Conservation (phyloP, 768 basidiomycete genomes). For the Candolleomyces aberdarensis region DNA sequence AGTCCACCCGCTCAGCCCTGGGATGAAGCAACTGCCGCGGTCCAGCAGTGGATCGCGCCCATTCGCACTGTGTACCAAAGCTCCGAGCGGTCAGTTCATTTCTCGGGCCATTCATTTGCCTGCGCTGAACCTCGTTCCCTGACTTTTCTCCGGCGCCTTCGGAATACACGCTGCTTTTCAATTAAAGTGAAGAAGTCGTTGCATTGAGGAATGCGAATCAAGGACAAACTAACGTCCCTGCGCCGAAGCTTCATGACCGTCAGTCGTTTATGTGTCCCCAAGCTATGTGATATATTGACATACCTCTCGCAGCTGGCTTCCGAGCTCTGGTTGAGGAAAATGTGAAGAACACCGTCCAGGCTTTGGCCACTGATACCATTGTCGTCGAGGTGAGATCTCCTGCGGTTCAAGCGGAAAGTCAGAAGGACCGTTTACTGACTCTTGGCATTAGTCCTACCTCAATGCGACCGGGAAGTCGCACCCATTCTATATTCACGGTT, state of each 20-base stretch:
- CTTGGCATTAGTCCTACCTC: constrained; percentile 11
- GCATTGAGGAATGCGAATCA: constrained; percentile 23
- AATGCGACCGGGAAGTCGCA: constrained; percentile 8
- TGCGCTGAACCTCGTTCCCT: not conserved
- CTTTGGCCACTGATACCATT: constrained; percentile 24
- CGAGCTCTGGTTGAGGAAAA: constrained; percentile 43
- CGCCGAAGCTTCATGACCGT: constrained; percentile 28
- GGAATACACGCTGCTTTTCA: not conserved
- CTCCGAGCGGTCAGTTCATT: constrained; percentile 8
- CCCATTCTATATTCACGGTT: constrained; percentile 46
- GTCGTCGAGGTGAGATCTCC: constrained; percentile 22
- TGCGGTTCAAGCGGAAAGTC: not conserved
- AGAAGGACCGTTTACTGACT: not conserved
- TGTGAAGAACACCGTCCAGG: constrained; percentile 27
- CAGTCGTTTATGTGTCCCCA: constrained; percentile 12
- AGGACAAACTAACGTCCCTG: constrained; percentile 15
- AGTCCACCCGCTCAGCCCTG: constrained; percentile 10
- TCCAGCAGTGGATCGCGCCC: constrained; percentile 39
- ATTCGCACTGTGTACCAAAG: constrained; percentile 32
- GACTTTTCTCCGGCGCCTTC: too few species aligned
- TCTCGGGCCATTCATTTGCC: not conserved
- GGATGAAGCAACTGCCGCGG: constrained; percentile 26
- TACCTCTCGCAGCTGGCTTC: constrained; percentile 28
- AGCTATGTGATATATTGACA: not conserved
- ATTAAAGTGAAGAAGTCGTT: constrained; percentile 26